Conservation (phyloP, 768 basidiomycete species). For the Mycena metata region DNA sequence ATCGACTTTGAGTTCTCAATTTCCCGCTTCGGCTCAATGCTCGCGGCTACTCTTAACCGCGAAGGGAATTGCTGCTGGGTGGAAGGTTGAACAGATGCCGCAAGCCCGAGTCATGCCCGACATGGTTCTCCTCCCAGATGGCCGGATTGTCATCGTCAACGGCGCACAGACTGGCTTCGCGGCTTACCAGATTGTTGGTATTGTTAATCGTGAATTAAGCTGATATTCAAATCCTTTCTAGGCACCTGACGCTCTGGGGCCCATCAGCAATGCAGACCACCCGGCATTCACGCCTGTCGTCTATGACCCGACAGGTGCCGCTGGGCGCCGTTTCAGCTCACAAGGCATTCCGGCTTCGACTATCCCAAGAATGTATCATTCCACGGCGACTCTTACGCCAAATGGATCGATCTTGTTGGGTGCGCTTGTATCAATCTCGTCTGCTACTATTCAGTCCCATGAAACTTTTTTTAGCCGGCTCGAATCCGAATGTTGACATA, state of each 20-base stretch:
- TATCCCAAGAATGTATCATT: slow-evolving; percentile 74
- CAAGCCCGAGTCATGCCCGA: slow-evolving; percentile 51
- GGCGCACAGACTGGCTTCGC: slow-evolving; percentile 57
- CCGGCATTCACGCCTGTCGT: slow-evolving; percentile 57
- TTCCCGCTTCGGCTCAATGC: slow-evolving; percentile 50
- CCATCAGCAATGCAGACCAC: slow-evolving; percentile 47
- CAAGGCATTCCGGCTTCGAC: slow-evolving; percentile 57
- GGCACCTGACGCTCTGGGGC: slow-evolving; percentile 12
- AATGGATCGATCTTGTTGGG: slow-evolving; percentile 55
- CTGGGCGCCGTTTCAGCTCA: slow-evolving; percentile 62
- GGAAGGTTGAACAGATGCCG: slow-evolving; percentile 52
- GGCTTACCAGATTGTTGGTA: slow-evolving; percentile 39
- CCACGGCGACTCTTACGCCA: slow-evolving; percentile 67
- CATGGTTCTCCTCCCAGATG: slow-evolving; percentile 50
- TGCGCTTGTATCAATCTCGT: slow-evolving; percentile 6
- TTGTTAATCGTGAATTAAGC: slow-evolving; percentile 32
- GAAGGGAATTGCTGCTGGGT: slow-evolving; percentile 47
- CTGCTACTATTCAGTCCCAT: slow-evolving; percentile 1
- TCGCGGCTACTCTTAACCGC: slow-evolving; percentile 47
- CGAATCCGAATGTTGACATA: slow-evolving; percentile 57
- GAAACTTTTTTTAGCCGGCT: slow-evolving; percentile 49
- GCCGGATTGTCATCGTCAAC: slow-evolving; percentile 54
- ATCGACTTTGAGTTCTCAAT: slow-evolving; percentile 39
- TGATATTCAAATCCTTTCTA: slow-evolving; percentile 16
- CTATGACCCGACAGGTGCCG: slow-evolving; percentile 59